Conservation (phyloP, 2,329 filamentous ascomycete genomes). For the Apiospora aurea region DNA sequence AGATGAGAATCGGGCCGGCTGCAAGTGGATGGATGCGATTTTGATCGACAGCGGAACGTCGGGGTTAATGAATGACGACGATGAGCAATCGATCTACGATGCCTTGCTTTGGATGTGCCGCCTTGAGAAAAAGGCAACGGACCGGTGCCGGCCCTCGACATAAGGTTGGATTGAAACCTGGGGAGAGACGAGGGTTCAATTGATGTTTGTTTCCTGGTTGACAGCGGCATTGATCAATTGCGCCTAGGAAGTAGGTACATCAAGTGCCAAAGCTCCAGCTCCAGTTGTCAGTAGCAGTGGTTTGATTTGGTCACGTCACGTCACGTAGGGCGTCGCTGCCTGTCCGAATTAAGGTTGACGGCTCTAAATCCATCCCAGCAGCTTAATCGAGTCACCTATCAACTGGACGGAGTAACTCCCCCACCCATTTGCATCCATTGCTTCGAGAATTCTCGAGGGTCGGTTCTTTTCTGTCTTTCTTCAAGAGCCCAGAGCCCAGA, state of each 20-base stretch:
- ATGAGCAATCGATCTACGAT: neutral
- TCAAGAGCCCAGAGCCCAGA: neutral
- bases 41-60: neutral
- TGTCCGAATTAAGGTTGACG: neutral
- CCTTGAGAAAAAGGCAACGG: neutral
- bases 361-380: neutral
- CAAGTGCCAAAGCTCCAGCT: neutral
- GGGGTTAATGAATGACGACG: neutral
- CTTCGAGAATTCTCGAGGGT: neutral
- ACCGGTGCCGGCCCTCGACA: neutral
- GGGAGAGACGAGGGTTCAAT: too few species aligned
- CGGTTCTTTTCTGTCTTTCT: neutral
- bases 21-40: conserved; percentile 11
- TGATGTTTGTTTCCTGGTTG: neutral
- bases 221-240: too few species aligned
- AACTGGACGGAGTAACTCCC: neutral
- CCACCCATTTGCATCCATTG: neutral
- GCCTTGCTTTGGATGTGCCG: conserved; percentile 6
- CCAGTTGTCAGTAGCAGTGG: neutral
- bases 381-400: conserved; percentile 3
- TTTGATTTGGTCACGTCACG: neutral
- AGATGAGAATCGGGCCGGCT: conserved; percentile 14
- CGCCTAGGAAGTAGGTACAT: neutral
- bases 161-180: neutral
- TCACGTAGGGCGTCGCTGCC: neutral